Evolutionary conservation across 495 filamentous ascomycete species (phyloP).

Genomic region (Coniosporium apollinis): DNA sequence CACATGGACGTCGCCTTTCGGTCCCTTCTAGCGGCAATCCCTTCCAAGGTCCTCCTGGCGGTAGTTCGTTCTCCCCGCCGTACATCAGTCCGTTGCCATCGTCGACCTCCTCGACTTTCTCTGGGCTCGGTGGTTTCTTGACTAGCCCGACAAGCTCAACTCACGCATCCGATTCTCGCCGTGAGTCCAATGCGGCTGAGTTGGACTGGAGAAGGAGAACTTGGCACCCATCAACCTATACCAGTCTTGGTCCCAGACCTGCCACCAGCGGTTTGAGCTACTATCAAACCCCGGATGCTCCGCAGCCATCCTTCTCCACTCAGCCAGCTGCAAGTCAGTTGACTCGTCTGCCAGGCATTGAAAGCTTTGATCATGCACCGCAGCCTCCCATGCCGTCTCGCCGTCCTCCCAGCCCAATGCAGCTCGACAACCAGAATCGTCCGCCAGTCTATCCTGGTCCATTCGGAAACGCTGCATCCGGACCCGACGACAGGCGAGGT

Average conservation of each 20-base stretch:
- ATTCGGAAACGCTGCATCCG: conserved; percentile 29
- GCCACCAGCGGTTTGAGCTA: conserved; percentile 42
- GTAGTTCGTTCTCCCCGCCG: conserved; percentile 34
- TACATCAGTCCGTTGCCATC: conserved; percentile 39
- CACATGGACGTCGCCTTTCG: conserved; percentile 59
- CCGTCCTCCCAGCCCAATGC: conserved; percentile 25
- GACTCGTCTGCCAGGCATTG: conserved; percentile 68
- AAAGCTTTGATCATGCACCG: conserved; percentile 67
- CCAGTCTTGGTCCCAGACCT: conserved; percentile 32
- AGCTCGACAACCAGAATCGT: conserved; percentile 13
- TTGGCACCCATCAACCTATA: conserved; percentile 73
- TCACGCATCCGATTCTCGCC: conserved; percentile 40
- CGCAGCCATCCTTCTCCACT: conserved; percentile 32
- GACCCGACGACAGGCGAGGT: conserved; percentile 44
- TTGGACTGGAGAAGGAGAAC: conserved; percentile 68
- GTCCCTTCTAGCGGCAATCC: conserved; percentile 63
- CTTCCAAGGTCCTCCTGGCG: conserved; percentile 48
- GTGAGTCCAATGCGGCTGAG: conserved; percentile 50
- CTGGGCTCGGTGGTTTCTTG: conserved; percentile 39
- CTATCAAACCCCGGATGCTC: conserved; percentile 44
- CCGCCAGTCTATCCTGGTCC: conserved; percentile 10
- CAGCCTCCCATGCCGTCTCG: conserved; percentile 44
- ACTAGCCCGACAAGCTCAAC: conserved; percentile 56
- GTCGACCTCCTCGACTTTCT: conserved; percentile 38
- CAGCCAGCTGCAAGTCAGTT: conserved; percentile 34